phyloP scores from a whole-genome alignment of 2,329 filamentous ascomycete genomes.

The Aspergillus brunneoviolaceus region DNA sequence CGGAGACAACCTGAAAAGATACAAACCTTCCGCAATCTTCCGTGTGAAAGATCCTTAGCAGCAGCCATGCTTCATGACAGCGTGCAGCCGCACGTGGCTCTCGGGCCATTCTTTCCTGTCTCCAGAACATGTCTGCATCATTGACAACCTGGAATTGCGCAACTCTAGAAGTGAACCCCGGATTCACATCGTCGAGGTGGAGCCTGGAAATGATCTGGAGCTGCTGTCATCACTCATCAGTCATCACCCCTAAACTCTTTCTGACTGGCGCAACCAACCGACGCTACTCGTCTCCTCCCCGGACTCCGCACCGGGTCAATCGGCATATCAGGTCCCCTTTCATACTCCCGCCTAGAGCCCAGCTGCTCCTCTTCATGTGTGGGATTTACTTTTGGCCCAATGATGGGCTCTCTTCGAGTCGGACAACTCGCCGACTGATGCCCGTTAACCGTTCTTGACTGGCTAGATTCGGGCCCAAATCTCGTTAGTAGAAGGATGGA shows the following conservation, averaged over 20 bases:
- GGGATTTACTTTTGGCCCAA: conserved; percentile 8
- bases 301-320: conserved; percentile 16
- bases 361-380: not conserved
- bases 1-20: too few relatives aligned
- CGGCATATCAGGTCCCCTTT: conserved; percentile 12
- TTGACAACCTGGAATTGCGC: not conserved
- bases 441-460: conserved; percentile 11
- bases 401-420: conserved; percentile 10
- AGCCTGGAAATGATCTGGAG: not conserved
- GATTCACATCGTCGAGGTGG: not conserved
- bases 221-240: not conserved
- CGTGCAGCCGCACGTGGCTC: not conserved
- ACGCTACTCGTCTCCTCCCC: conserved; percentile 2
- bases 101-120: not conserved
- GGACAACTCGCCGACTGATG: conserved; percentile 15
- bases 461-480: conserved; percentile 5
- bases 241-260: not conserved
- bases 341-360: not conserved
- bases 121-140: not conserved
- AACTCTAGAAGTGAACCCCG: not conserved
- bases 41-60: too few relatives aligned
- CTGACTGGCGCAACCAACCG: not conserved
- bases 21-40: too few relatives aligned
- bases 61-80: not conserved
- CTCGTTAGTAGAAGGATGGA: conserved; percentile 1